phyloP scores from a whole-genome alignment of 805 yeast species.

The Kodamaea lidongshanica region DNA sequence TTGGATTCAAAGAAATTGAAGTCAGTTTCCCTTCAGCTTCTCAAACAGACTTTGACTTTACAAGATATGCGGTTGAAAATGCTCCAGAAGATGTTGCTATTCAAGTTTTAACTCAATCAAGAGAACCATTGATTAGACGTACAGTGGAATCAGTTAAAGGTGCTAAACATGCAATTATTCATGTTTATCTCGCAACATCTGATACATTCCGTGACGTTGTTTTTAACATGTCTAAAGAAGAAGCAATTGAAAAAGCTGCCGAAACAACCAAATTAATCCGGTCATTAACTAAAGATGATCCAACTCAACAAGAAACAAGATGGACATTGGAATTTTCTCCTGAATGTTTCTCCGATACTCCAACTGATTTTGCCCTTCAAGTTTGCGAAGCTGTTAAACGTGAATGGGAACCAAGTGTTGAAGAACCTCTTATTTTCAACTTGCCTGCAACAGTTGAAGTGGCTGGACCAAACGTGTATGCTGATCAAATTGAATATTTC shows the following conservation, averaged over 20 bases:
- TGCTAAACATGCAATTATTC: slow-evolving; percentile 66
- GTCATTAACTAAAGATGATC: slow-evolving; percentile 70
- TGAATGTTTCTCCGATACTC: slow-evolving; percentile 72
- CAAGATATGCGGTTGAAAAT: slow-evolving; percentile 70
- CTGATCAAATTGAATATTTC: slow-evolving; percentile 76
- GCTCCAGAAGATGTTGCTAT: slow-evolving; percentile 71
- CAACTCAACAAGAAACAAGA: slow-evolving; percentile 51
- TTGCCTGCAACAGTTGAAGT: slow-evolving; percentile 80
- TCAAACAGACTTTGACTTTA: slow-evolving; percentile 76
- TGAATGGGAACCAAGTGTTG: slow-evolving; percentile 75
- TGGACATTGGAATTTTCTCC: slow-evolving; percentile 77
- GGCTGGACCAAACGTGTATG: slow-evolving; percentile 68
- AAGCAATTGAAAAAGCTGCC: slow-evolving; percentile 62
- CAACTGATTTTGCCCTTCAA: slow-evolving; percentile 65
- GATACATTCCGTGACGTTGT: slow-evolving; percentile 72
- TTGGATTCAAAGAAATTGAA: slow-evolving; percentile 78
- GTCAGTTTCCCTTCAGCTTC: slow-evolving; percentile 79
- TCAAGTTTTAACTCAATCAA: slow-evolving; percentile 71
- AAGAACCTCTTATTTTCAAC: slow-evolving; percentile 69
- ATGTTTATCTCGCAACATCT: slow-evolving; percentile 70
- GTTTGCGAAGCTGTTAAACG: slow-evolving; percentile 74
- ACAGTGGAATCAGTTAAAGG: slow-evolving; percentile 70
- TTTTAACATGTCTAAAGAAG: slow-evolving; percentile 63
- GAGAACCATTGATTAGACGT: slow-evolving; percentile 67
- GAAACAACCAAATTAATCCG: slow-evolving; percentile 64